Evolutionary conservation across 768 basidiomycete species (phyloP).

Genomic region (Phanerodontia chrysosporium): DNA sequence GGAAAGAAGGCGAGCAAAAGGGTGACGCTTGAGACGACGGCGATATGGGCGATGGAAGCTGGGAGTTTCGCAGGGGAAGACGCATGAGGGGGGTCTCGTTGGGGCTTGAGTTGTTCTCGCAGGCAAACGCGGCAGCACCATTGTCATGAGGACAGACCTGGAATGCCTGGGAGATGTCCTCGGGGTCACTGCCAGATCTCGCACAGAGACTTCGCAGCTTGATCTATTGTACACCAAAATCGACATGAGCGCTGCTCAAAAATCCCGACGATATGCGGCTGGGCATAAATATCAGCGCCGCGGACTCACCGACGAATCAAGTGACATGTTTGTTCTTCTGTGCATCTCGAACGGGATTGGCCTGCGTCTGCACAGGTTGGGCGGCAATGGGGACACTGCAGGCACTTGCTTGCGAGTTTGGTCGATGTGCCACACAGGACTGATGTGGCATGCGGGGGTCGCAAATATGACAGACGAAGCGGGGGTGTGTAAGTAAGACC

Average conservation of each 20-base stretch:
- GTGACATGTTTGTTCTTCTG: slow-evolving; percentile 65
- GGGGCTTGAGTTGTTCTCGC: slow-evolving; percentile 23
- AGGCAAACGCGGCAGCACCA: background rate
- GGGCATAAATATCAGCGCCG: background rate
- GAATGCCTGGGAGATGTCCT: slow-evolving; percentile 66
- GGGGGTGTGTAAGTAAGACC: too few species aligned
- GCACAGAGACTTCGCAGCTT: slow-evolving; percentile 71
- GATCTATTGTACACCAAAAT: slow-evolving; percentile 44
- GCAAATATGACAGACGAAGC: slow-evolving; percentile 45
- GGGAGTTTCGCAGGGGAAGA: slow-evolving; percentile 30
- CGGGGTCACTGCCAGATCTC: slow-evolving; percentile 81
- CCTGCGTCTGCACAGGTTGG: slow-evolving; percentile 22
- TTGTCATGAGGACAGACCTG: slow-evolving; percentile 10
- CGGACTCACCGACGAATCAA: slow-evolving; percentile 62
- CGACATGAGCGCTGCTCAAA: background rate
- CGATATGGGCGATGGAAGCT: slow-evolving; percentile 52
- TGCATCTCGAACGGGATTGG: slow-evolving; percentile 34
- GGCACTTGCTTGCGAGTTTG: slow-evolving; percentile 20
- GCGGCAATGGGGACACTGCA: slow-evolving; percentile 28
- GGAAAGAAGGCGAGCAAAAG: slow-evolving; percentile 25
- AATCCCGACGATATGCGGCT: background rate
- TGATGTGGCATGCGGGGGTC: slow-evolving; percentile 50
- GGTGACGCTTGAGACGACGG: slow-evolving; percentile 41
- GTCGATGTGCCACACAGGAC: slow-evolving; percentile 33
- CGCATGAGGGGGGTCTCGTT: slow-evolving; percentile 21